These are phyloP conservation scores for Fusarium agapanthi DNA, from an alignment of 2,329 filamentous ascomycete genomes.

Conservation along the genomic window DNA sequence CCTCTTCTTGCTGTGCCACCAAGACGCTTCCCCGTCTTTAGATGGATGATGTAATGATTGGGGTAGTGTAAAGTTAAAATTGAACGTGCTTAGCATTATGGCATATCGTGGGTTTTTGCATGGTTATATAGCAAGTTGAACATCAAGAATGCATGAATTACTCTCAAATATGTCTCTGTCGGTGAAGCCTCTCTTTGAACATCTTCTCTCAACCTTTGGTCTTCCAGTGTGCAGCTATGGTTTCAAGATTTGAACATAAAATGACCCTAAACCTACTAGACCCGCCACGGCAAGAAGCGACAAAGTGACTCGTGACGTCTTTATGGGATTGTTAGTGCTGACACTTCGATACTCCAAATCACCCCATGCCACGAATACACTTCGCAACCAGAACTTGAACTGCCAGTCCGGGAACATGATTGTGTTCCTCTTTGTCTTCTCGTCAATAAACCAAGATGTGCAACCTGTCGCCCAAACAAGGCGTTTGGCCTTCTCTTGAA, in stretches of 20 bases:
- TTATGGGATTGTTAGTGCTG: not conserved
- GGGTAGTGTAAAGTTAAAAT: not conserved
- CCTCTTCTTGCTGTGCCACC: constrained; percentile 34
- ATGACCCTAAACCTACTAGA: not conserved
- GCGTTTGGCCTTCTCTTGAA: constrained; percentile 52
- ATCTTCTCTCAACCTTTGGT: too few species aligned
- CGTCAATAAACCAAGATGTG: constrained; percentile 61
- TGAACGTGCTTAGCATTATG: constrained; percentile 1
- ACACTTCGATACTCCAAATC: constrained; percentile 45
- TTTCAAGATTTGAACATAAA: not conserved
- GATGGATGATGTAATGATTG: not conserved
- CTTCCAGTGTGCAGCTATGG: not conserved
- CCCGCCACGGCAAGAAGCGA: not conserved
- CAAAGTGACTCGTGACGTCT: accelerated
- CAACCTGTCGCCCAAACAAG: constrained; percentile 61
- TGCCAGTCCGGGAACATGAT: constrained; percentile 64
- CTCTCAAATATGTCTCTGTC: not conserved
- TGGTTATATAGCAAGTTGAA: constrained; percentile 12
- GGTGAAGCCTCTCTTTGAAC: not conserved
- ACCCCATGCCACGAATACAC: constrained; percentile 52
- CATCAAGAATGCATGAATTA: not conserved
- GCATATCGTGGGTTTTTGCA: constrained; percentile 3
- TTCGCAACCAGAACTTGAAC: constrained; percentile 58
- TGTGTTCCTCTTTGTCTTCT: constrained; percentile 56
- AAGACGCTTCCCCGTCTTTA: constrained; percentile 26